Base-by-base conservation (phyloP, 768 basidiomycete species). In the Tricholoma hemisulphureum region DNA sequence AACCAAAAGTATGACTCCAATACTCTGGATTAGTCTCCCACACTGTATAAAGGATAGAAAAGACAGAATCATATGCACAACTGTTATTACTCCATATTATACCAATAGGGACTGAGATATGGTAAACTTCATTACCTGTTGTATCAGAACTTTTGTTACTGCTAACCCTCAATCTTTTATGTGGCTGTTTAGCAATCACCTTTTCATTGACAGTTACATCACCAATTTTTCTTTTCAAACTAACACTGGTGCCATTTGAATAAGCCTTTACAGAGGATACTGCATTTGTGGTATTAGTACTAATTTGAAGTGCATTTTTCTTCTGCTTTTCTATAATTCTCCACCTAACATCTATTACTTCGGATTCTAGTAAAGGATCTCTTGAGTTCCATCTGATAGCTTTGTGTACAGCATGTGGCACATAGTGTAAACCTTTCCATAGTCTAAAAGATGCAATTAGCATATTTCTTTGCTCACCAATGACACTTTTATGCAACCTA, bases 381-480 rank as follows among this genome's bases (percentile, higher is more conserved):
- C 46, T 9, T 6, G 13, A 3, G 20, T 20, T 37, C n/a, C n/a
- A n/a, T n/a, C n/a, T n/a, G n/a, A n/a, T n/a, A n/a, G n/a, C n/a
- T n/a, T n/a, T n/a, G n/a, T 54, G 53, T 9, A 54, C 6, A 7
- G n/a, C n/a, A 2, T 5, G 14, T 32, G 53, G 53, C 10, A 39
- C 23, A 54, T 54, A 54, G 3, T 28, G 9, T 2, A 35, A 13
- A 20, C 53, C 53, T 54, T 54, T 54, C 6, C 21, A 4, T 10
- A 9, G 3, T 16, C 53, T n/a, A 24, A 14, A 54, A 2, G 53
- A 10, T 7, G 9, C 23, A 13, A 73, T 65, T 2, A 72, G 20
- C 1, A 58, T 35, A 51, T 70, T 65, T 28, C 71, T 29, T 3
- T 58, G 60, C 14, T 57, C 31, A 0, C 65, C 65, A 11, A 5